Evolutionary conservation across 768 basidiomycete species (phyloP), one percentile per base, ranked within the genome.

Genomic region (Amanita pseudoporphyria): DNA sequence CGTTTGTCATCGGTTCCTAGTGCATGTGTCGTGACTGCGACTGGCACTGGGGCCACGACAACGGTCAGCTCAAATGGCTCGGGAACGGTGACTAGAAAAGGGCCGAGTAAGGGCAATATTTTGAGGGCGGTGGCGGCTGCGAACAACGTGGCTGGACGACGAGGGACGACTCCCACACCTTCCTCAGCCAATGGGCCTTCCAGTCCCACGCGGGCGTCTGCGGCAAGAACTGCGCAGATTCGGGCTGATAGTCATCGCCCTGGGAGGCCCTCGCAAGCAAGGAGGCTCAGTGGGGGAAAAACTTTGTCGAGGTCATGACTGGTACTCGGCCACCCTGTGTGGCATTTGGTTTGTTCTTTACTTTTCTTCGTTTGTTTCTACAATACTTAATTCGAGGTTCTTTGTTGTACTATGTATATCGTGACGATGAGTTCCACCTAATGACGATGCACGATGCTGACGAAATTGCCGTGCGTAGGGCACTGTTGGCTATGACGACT

Each of bases 51-150:
- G n/a, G 30, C 43, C 2, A 16, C 10, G 16, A 18, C 33, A 18
- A 9, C 47, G 40, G 26, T n/a, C 12, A 40, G 31, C 31, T 16
- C 37, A 19, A 32, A 39, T 18, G 39, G 24, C 24, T 49, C 48
- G 57, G 57, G 43, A 21, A 49, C 62, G 22, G 45, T 51, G 32
- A 45, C 51, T n/a, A 69, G 66, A 59, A 77, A 74, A 56, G 62
- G 78, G 41, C 65, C 67, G 28, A 81, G 77, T 56, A 71, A 65
- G 19, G 79, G 77, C 0, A 72, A 78, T 42, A 56, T 77, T 21
- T 60, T 87, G 47, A 66, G 84, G 14, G 79, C 73, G 2, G 72
- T 83, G 12, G 84, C 84, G 4, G 78, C 77, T 18, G 76, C 74
- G 2, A 83, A 76, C 56, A 71, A 68, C 18, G 74, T 39, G 18